Base-by-base conservation (phyloP, 768 basidiomycete species). In the Auriscalpium microsporum region DNA sequence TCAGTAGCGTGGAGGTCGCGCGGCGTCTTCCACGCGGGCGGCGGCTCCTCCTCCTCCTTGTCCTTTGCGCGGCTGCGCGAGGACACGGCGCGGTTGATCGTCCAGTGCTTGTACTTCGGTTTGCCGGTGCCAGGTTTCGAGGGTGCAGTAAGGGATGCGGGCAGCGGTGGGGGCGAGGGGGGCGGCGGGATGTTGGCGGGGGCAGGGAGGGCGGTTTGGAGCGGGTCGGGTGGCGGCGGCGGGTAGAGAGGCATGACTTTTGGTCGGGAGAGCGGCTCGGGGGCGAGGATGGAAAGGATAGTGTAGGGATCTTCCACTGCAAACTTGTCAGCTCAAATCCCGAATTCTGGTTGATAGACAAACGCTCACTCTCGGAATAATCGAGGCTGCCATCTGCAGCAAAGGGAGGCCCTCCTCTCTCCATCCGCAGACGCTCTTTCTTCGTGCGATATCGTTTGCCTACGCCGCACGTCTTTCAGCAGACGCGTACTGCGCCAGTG, bases 271-370 rank as follows among this genome's bases (percentile, higher is more conserved):
- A 63, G 74, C 0, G 75, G 73, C 10, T 87, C 83, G 10, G 84
- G 84, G 10, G 79, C 81, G 48, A 89, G 74, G 37, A 73, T 71
- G 16, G 80, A 83, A 2, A 90, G 75, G 1, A 86, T 69, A 10
- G 84, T 77, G 66, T 89, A 89, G 1, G 87, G 86, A 58, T 89
- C 86, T 66, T 90, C 87, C 78, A 89, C 86, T 89, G 50, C n/a
- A 45, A 21, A 36, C 34, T 14, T 8, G 14, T 45, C 53, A 44
- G 62, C 19, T 37, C 21, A 53, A 52, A 42, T 50, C 42, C 59
- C 33, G 57, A 55, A 45, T 57, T 36, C 35, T 52, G 38, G 38
- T 42, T 40, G 11, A n/a, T 45, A 16, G 36, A n/a, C 19, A 34
- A 23, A 33, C 1, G 71, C 82, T 44, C 63, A 88, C 87, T 80